A percentile compares a stretch with the other conserved stretches of the same genome.
These are phyloP conservation scores for Penicillium corylophilum DNA, from an alignment of 2,329 filamentous ascomycete species.

Conservation along the genomic window DNA sequence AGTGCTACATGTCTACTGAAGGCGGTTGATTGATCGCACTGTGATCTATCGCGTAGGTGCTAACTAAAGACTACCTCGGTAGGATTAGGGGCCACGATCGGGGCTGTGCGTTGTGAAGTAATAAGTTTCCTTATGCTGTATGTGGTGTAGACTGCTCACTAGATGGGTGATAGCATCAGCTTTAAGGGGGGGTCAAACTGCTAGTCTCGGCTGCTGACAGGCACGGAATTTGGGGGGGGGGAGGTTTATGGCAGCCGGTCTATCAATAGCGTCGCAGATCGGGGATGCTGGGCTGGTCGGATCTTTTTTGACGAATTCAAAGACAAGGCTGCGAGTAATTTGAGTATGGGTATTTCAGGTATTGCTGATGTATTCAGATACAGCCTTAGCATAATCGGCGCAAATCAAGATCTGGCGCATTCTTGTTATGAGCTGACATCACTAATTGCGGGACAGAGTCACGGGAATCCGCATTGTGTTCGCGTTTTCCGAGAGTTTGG, in stretches of 20 bases:
- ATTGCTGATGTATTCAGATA: conserved; percentile 4
- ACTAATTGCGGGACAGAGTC: conserved; percentile 11
- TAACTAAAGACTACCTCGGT: neutral
- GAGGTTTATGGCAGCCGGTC: conserved; percentile 8
- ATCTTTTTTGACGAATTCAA: conserved; percentile 12
- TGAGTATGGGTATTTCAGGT: conserved; percentile 21
- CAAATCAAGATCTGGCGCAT: neutral
- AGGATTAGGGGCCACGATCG: neutral
- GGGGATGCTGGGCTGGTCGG: conserved; percentile 13
- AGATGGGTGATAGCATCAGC: conserved; percentile 3
- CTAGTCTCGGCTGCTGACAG: conserved; percentile 17
- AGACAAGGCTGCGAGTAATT: neutral
- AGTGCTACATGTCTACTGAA: neutral
- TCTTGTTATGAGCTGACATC: conserved; percentile 3
- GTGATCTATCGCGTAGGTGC: conserved; percentile 8
- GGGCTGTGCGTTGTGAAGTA: conserved; percentile 8
- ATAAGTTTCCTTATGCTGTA: neutral
- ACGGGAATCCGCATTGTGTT: conserved; percentile 27
- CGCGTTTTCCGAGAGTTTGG: conserved; percentile 16
- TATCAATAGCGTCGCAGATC: conserved; percentile 28
- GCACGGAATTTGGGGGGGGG: conserved; percentile 14
- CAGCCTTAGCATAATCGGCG: neutral
- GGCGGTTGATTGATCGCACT: neutral
- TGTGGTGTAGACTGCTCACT: conserved; percentile 1
- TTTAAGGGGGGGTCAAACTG: neutral